A percentile compares a stretch with the other conserved stretches of the same genome.
Evolutionary conservation across 164 flowering plant genomes (phyloP).

Genomic region (Stephania cephalantha): DNA sequence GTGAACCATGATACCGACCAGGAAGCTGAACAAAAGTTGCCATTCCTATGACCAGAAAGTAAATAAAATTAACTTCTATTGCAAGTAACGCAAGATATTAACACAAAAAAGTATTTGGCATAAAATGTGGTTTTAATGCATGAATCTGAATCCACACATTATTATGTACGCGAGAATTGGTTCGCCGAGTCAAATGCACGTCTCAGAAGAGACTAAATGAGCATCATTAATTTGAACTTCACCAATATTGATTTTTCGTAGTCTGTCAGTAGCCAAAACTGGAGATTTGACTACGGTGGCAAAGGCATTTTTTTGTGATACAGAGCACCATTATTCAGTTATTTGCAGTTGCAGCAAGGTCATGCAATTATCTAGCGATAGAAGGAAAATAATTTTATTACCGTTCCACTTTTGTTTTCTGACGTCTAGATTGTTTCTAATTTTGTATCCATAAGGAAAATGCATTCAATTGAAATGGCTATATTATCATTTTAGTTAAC

Average conservation of each 20-base stretch:
- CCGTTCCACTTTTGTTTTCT: background rate
- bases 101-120: background rate
- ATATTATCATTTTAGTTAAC: background rate
- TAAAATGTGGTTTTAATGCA: background rate
- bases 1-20: background rate
- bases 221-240: too few species aligned
- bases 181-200: background rate
- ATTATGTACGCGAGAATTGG: background rate
- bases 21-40: background rate
- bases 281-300: background rate
- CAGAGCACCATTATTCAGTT: background rate
- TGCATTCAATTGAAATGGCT: background rate
- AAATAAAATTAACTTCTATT: background rate
- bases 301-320: background rate
- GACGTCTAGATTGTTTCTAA: background rate
- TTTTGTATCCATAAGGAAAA: background rate
- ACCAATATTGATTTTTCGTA: too few species aligned
- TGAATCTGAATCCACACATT: background rate
- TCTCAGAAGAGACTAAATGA: background rate
- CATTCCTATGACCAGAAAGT: background rate
- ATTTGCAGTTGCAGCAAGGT: background rate
- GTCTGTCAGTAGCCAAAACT: background rate
- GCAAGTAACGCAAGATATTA: background rate
- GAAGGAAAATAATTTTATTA: background rate
- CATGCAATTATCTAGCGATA: background rate